Evolutionary conservation across 192 early-diverging fungal species (phyloP).

Genomic region (Fimicolochytrium jonesii): DNA sequence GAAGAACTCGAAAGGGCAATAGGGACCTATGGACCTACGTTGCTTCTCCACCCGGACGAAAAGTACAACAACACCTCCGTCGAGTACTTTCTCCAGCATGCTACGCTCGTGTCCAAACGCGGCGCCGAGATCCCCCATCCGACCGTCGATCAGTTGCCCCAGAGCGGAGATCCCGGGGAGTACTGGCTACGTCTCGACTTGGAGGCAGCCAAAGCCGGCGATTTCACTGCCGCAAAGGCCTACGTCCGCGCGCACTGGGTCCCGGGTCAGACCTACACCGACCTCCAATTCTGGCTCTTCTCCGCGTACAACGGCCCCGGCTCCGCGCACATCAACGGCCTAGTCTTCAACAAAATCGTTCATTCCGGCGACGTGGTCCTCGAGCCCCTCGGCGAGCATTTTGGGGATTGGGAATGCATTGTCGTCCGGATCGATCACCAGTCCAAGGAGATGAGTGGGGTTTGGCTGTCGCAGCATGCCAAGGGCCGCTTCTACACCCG

Average conservation of each 20-base stretch:
- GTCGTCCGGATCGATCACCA: neutral
- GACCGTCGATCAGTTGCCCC: neutral
- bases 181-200: neutral
- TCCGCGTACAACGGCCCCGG: neutral
- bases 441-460: neutral
- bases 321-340: neutral
- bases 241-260: neutral
- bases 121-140: neutral
- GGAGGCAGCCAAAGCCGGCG: neutral
- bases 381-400: neutral
- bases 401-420: neutral
- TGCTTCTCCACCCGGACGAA: no score
- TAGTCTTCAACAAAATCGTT: neutral
- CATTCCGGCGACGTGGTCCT: neutral
- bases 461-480: neutral
- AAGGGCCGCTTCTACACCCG: neutral
- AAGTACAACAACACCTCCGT: neutral
- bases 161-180: neutral
- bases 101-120: neutral
- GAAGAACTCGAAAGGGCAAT: no score
- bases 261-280: neutral
- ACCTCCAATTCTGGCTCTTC: neutral
- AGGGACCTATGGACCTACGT: no score
- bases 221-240: neutral
- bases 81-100: neutral